These are phyloP conservation scores for Puccinia brachypodii DNA, from an alignment of 1,284 basidiomycete species.

Conservation along the genomic window DNA sequence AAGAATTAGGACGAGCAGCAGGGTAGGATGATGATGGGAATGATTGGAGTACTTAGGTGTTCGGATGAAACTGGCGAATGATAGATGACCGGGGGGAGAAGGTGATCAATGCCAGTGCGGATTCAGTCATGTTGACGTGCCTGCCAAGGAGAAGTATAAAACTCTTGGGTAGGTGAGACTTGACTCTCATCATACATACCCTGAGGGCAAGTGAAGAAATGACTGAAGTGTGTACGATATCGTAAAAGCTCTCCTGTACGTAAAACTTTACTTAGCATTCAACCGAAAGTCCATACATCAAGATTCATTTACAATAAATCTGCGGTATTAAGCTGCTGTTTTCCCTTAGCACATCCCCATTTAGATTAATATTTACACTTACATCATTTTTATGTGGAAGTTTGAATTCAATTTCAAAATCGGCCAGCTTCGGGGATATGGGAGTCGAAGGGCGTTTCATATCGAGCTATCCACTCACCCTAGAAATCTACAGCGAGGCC, in stretches of 20 bases:
- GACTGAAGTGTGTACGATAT: constrained; percentile 5
- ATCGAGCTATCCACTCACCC: neutral
- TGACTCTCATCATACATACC: constrained; percentile 8
- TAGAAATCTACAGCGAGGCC: neutral
- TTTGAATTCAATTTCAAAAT: neutral
- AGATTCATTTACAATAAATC: neutral
- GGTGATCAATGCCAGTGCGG: neutral
- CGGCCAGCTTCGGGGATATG: constrained; percentile 13
- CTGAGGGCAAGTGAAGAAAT: neutral
- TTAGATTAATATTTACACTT: neutral
- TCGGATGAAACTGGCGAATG: neutral
- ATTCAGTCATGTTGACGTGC: neutral
- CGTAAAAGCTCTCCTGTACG: constrained; percentile 12
- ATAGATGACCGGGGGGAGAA: neutral
- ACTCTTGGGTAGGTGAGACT: neutral
- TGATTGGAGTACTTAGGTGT: too few relatives aligned
- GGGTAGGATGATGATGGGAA: neutral
- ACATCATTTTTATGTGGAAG: neutral
- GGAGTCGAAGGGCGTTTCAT: neutral
- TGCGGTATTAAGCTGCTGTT: constrained; percentile 10
- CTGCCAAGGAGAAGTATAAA: neutral
- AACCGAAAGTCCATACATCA: constrained; percentile 6
- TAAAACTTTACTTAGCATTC: neutral
- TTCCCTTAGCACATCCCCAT: neutral
- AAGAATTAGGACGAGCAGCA: neutral